Percentiles rank a stretch among this genome's conserved stretches.
Evolutionary conservation across 331 rosid species (phyloP).

Genomic region (Spiraea crenata): DNA sequence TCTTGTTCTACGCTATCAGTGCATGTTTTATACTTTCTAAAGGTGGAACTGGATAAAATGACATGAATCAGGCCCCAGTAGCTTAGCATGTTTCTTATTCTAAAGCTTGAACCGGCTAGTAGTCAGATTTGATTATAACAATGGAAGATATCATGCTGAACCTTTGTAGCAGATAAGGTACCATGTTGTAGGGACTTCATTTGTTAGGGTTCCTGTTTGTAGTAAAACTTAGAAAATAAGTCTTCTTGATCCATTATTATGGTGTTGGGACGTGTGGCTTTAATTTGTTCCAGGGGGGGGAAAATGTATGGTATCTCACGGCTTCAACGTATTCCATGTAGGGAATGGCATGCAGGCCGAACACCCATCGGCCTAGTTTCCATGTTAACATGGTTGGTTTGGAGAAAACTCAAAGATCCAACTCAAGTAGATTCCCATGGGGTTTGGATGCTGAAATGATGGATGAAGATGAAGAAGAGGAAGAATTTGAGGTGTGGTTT

Average conservation of each 20-base stretch:
- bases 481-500: constrained; percentile 90
- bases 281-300: not conserved
- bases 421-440: constrained; percentile 89
- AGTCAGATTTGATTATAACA: not conserved
- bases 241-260: not conserved
- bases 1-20: not conserved
- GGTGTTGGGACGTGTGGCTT: not conserved
- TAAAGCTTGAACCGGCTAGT: not conserved
- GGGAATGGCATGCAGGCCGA: constrained; percentile 99
- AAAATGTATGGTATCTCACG: constrained; percentile 4
- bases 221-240: not conserved
- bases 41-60: constrained; percentile 6
- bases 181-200: not conserved
- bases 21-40: not conserved
- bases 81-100: not conserved
- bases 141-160: not conserved
- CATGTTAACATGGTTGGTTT: constrained; percentile 97
- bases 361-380: constrained; percentile 94
- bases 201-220: not conserved
- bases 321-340: constrained; percentile 30
- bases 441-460: constrained; percentile 94
- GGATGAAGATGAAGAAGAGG: constrained; percentile 96
- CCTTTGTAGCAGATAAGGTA: constrained; percentile 1
- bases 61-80: not conserved
- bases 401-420: constrained; percentile 79